A percentile compares a stretch with the other conserved stretches of the same genome.
Conservation (phyloP, 495 filamentous ascomycete species). For the Neurospora cerealis region DNA sequence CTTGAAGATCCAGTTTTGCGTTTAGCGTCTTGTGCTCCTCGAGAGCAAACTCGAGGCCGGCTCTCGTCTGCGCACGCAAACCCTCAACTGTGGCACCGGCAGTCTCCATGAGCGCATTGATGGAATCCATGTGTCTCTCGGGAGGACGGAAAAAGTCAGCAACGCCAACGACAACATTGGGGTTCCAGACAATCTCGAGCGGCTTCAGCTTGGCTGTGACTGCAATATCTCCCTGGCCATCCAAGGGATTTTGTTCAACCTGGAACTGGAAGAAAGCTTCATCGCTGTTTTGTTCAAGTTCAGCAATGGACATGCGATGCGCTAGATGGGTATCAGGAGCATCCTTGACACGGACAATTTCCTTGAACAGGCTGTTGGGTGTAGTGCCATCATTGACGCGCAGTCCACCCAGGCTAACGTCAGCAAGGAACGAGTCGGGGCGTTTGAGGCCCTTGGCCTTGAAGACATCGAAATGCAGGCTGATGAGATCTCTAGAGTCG, state of each 20-base stretch:
- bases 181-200: conserved; percentile 95
- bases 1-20: conserved; percentile 89
- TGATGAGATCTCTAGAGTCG: conserved; percentile 66
- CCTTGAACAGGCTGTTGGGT: conserved; percentile 74
- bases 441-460: conserved; percentile 77
- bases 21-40: conserved; percentile 98
- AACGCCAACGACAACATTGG: conserved; percentile 78
- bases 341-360: conserved; percentile 93
- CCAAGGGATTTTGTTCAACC: conserved; percentile 89
- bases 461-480: conserved; percentile 88
- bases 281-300: conserved; percentile 46
- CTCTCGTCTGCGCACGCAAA: conserved; percentile 85
- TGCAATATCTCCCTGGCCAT: conserved; percentile 82
- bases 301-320: conserved; percentile 45
- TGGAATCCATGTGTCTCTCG: conserved; percentile 95
- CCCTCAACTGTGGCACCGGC: conserved; percentile 93
- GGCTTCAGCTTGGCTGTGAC: conserved; percentile 87
- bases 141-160: conserved; percentile 93
- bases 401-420: conserved; percentile 83
- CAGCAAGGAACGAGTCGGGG: conserved; percentile 78
- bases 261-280: conserved; percentile 86
- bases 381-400: conserved; percentile 95
- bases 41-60: conserved; percentile 89
- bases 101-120: conserved; percentile 84
- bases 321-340: conserved; percentile 46